Evolutionary conservation across 2,329 filamentous ascomycete species (phyloP).

Genomic region (Triangularia setosa): DNA sequence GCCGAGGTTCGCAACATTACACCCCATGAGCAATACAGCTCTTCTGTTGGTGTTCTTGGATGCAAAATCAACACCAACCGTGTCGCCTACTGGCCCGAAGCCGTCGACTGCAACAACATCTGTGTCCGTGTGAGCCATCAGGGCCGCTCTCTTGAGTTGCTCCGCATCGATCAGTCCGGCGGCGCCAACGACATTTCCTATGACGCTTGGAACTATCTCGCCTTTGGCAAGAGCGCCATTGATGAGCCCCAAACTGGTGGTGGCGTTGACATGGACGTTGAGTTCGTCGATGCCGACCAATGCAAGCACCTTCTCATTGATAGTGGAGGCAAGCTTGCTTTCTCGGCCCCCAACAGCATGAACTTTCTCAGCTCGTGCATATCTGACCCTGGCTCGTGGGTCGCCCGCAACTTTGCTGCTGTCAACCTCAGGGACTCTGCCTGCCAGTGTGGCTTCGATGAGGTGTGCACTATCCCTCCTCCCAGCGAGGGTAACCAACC

Average conservation of each 20-base stretch:
- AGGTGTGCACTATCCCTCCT: conserved; percentile 37
- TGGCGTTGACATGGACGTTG: conserved; percentile 46
- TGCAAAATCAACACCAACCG: conserved; percentile 58
- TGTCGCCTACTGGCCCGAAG: conserved; percentile 55
- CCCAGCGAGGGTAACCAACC: conserved; percentile 42
- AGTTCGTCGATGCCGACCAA: conserved; percentile 43
- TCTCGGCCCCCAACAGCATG: conserved; percentile 53
- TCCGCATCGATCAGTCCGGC: conserved; percentile 51
- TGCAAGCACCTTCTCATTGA: conserved; percentile 45
- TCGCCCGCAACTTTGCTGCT: conserved; percentile 47
- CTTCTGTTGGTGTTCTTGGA: conserved; percentile 53
- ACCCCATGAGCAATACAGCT: conserved; percentile 52
- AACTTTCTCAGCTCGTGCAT: conserved; percentile 47
- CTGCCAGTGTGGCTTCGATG: conserved; percentile 47
- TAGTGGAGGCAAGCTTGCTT: conserved; percentile 41
- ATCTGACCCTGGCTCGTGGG: conserved; percentile 42
- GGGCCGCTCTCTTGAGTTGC: conserved; percentile 50
- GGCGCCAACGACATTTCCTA: conserved; percentile 55
- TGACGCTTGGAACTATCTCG: conserved; percentile 56
- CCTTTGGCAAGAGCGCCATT: conserved; percentile 44
- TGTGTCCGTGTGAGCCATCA: conserved; percentile 49
- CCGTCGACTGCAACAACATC: conserved; percentile 50
- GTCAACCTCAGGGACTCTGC: conserved; percentile 49
- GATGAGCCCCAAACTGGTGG: conserved; percentile 44
- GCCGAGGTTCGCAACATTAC: conserved; percentile 35